phyloP scores from a whole-genome alignment of 2,329 filamentous ascomycete genomes.

The Amesomyces nigricolor region DNA sequence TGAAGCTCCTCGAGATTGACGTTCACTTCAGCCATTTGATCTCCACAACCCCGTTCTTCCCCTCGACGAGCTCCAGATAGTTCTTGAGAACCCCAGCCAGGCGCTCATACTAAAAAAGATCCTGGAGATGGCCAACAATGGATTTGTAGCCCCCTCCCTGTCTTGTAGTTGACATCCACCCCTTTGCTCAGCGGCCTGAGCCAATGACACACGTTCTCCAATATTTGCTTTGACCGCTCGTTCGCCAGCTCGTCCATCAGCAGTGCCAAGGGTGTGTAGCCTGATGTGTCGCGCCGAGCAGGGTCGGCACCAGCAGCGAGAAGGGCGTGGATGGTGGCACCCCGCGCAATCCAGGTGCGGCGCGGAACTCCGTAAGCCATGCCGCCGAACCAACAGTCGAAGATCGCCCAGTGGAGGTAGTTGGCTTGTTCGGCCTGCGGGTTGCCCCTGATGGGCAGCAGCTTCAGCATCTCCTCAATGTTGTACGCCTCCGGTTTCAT shows the following conservation, averaged over 20 bases:
- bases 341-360: too few relatives aligned
- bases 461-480: constrained; percentile 4
- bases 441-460: constrained; percentile 9
- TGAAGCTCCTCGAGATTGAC: too few relatives aligned
- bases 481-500: neutral
- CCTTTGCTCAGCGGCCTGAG: constrained; percentile 5
- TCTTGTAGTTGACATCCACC: constrained; percentile 1
- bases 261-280: neutral
- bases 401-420: constrained; percentile 12
- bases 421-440: neutral
- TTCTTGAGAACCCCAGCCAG: neutral
- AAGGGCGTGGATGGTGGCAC: neutral
- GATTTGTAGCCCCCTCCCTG: too few relatives aligned
- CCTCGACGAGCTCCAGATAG: neutral
- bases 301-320: constrained; percentile 9
- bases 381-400: too few relatives aligned
- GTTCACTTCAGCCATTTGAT: constrained; percentile 1
- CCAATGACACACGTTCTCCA: neutral
- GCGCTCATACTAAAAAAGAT: too few relatives aligned
- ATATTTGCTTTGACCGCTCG: too few relatives aligned
- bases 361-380: too few relatives aligned
- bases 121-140: too few relatives aligned
- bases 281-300: neutral
- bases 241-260: too few relatives aligned
- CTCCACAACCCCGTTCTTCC: neutral